These are phyloP conservation scores for Pseudocercospora pini-densiflorae DNA, from an alignment of 2,329 filamentous ascomycete species.

Conservation along the genomic window DNA sequence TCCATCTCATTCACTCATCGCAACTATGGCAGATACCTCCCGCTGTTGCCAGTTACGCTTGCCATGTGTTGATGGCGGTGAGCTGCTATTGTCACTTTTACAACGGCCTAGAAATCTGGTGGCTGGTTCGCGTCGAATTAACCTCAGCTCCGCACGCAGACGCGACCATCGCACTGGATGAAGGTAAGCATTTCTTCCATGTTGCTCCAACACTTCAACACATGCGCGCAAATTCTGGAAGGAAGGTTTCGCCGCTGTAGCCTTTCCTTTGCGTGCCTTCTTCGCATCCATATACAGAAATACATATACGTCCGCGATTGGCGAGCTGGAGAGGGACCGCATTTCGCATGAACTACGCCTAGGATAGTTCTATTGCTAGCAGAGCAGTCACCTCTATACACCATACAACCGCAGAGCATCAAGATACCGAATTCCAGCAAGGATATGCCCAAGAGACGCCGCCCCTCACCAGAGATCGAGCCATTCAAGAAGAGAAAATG, in stretches of 20 bases:
- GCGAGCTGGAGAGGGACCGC: no score
- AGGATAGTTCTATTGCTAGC: no score
- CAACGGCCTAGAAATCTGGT: slow-evolving; percentile 3
- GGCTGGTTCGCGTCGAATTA: slow-evolving; percentile 5
- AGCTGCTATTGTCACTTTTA: not conserved
- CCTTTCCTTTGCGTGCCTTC: no score
- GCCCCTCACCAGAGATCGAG: not conserved
- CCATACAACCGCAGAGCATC: not conserved
- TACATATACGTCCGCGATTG: no score
- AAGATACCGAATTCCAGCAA: not conserved
- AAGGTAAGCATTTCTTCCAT: not conserved
- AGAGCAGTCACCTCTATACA: not conserved
- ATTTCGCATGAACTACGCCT: no score
- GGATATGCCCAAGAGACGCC: not conserved
- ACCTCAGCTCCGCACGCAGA: not conserved
- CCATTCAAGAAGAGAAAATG: not conserved
- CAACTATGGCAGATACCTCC: not conserved
- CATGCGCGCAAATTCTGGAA: not conserved
- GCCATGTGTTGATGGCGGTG: not conserved
- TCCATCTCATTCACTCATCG: not conserved
- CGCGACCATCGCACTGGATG: not conserved
- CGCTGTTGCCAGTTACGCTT: not conserved
- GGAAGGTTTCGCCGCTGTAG: not conserved
- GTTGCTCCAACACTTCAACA: not conserved
- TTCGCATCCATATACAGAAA: no score